Conservation (phyloP, 306 rosid species). For the Boehmeria nivea region DNA sequence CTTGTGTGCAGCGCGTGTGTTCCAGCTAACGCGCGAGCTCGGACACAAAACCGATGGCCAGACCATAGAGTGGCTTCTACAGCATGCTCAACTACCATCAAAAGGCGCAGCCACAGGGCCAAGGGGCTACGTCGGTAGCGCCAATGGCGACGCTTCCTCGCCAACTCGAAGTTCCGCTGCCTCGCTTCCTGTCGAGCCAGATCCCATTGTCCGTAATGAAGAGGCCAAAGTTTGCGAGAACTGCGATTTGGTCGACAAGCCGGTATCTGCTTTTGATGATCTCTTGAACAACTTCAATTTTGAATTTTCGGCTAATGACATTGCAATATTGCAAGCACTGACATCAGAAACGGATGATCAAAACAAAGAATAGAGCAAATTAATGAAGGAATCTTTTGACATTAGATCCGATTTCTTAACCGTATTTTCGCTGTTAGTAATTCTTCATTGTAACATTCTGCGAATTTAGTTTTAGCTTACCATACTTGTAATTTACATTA, state of each 20-base stretch:
- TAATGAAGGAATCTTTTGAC: too few relatives aligned
- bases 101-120: conserved; percentile 11
- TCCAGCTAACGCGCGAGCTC: conserved; percentile 43
- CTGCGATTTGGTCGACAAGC: not conserved
- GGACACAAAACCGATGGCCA: conserved; percentile 41
- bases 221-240: not conserved
- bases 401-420: too few relatives aligned
- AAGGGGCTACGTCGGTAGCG: not conserved
- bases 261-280: conserved; percentile 31
- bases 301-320: conserved; percentile 32
- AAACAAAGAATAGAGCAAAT: not conserved
- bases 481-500: not conserved
- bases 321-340: conserved; percentile 24
- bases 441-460: too few relatives aligned
- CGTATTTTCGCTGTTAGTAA: too few relatives aligned
- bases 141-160: not conserved
- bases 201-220: not conserved
- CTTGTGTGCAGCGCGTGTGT: conserved; percentile 36
- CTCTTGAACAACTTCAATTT: conserved; percentile 22
- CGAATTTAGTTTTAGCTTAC: not conserved
- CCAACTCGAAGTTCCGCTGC: not conserved
- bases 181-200: not conserved
- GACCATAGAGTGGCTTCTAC: conserved; percentile 52
- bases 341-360: conserved; percentile 7
- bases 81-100: conserved; percentile 37